These are phyloP conservation scores for Extremus antarcticus DNA, from an alignment of 495 filamentous ascomycete genomes.

Conservation along the genomic window DNA sequence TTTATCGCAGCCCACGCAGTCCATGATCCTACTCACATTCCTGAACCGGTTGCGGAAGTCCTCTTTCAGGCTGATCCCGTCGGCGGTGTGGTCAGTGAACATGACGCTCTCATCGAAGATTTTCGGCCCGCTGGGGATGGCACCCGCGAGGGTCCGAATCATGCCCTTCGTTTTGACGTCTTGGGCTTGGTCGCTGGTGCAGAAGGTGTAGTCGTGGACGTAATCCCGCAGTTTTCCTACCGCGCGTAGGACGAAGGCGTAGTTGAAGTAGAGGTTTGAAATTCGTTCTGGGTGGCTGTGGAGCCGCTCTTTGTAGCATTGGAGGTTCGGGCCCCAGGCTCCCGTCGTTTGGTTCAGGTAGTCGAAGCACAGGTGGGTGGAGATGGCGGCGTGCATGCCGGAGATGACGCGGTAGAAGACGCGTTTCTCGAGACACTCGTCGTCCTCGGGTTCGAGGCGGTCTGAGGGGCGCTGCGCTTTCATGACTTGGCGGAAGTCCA, in stretches of 20 bases:
- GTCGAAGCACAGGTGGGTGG: constrained; percentile 90
- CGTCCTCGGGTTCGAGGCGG: too few relatives aligned
- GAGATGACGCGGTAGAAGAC: constrained; percentile 92
- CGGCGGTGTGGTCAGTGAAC: constrained; percentile 63
- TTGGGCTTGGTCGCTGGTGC: constrained; percentile 70
- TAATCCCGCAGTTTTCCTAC: constrained; percentile 83
- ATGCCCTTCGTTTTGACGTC: constrained; percentile 69
- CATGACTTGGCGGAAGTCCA: constrained; percentile 74
- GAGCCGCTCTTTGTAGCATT: constrained; percentile 78
- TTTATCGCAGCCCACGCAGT: constrained; percentile 98
- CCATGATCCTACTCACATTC: constrained; percentile 92
- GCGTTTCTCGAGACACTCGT: constrained; percentile 92
- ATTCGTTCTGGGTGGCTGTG: constrained; percentile 79
- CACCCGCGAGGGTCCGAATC: constrained; percentile 57
- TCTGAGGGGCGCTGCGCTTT: too few relatives aligned
- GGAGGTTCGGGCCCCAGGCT: constrained; percentile 82
- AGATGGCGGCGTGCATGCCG: constrained; percentile 96
- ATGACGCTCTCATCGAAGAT: constrained; percentile 93
- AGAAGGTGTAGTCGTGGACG: constrained; percentile 78
- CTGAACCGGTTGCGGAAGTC: constrained; percentile 96
- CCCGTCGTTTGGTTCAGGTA: constrained; percentile 93
- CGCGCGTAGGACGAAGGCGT: constrained; percentile 81
- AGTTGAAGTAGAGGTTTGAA: constrained; percentile 98
- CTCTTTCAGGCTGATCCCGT: constrained; percentile 65
- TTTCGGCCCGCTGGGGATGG: constrained; percentile 52